Base-by-base conservation (phyloP, 2,329 filamentous ascomycete genomes). In the Hypoxylon sp. region DNA sequence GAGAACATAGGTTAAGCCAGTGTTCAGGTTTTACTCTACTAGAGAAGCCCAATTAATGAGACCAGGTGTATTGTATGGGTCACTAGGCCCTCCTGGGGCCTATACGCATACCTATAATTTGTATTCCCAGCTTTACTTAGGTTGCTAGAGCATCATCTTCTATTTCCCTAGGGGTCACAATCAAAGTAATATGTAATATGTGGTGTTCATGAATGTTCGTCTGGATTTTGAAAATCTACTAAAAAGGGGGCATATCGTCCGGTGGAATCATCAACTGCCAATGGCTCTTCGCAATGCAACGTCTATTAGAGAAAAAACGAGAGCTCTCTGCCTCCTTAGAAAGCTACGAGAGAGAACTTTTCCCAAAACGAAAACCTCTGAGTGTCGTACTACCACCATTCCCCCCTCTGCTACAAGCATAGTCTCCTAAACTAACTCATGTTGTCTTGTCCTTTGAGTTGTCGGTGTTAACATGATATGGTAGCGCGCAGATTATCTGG, bases 281-380 rank as follows among this genome's bases (percentile, higher is more conserved):
- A 43, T 50, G 34, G 46, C 2, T 28, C 30, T 60, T n/a, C 46
- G 34, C 46, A 48, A 59, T 50, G 55, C 45, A 59, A 41, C 14
- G 30, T 36, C 21, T 50, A 43, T 38, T 10, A 38, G 23, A 21
- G 23, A 23, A 23, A n/a, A 38, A 36, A 58, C 6, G 7, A 46
- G 10, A 6, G 2, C 25, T 57, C 34, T 43, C 9, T 7, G 10
- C 17, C 51, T 28, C 13, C 9, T 11, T 11, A 23, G 7, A 43
- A 10, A 14, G 7, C 17, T 21, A 28, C n/a, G 5, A n/a, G n/a
- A 41, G 30, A 52, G 21, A 38, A 38, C 17, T 10, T 30, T n/a
- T n/a, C n/a, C n/a, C n/a, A n/a, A 43, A 19, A 23, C 28, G 6
- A 25, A n/a, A 11, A 2, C 38, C 17, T 19, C 38, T 10, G 2